Evolutionary conservation across 176 grass and related monocot species (phyloP).

Genomic region (Triticum aestivum): IWGSC_CS_RefSeq_v2.1 NC_057801.1:768989332-768989831

Average conservation of each 20-base stretch:
- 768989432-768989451: too few relatives aligned
- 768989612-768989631: conserved; percentile 41
- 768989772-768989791: conserved; percentile 63
- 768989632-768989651: background rate
- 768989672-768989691: conserved; percentile 62
- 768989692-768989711: conserved; percentile 46
- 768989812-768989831: conserved; percentile 50
- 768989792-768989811: conserved; percentile 47
- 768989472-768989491: too few relatives aligned
- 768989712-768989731: conserved; percentile 25
- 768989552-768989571: background rate
- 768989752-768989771: conserved; percentile 50
- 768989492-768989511: background rate
- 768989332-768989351: too few relatives aligned
- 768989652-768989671: conserved; percentile 28
- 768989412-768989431: too few relatives aligned
- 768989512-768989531: background rate
- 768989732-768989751: conserved; percentile 36
- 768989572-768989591: background rate
- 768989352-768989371: too few relatives aligned
- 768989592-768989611: conserved; percentile 45
- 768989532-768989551: background rate
- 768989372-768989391: too few relatives aligned
- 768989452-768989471: too few relatives aligned
- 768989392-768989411: too few relatives aligned